Evolutionary conservation across 306 rosid genomes (phyloP), one percentile per base, ranked within the genome.

Genomic region (Gynostemma pentaphyllum): DNA sequence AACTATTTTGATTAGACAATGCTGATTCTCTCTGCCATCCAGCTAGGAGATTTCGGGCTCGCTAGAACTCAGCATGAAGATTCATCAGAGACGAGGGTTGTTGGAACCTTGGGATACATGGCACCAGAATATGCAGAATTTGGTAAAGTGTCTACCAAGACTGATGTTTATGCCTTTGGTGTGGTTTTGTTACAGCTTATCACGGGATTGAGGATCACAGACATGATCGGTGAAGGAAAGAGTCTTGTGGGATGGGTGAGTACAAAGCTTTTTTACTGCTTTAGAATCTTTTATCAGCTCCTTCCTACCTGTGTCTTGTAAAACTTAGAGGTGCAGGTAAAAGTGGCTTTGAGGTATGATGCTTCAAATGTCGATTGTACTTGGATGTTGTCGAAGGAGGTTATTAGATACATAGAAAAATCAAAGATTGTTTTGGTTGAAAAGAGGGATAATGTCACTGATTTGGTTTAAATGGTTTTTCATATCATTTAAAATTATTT

Each of bases 241-340:
- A 87, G 96, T 70, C 96, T 90, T 21, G 96, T 90, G 60, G 96
- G 87, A 68, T 90, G 97, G 97, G 97, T 87, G 81, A 75, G 72
- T 40, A 44, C 3, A 68, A 49, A 45, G 27, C 71, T 70, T 66
- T 42, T 57, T 32, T 32, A 32, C 37, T 60, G 13, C 65, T 60
- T 32, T 32, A 37, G 11, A 37, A 22, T 60, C 8, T 60, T 39
- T 37, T 60, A 39, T 59, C 12, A 2, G 29, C 46, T 59, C 64
- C 45, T 34, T n/a, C n/a, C n/a, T n/a, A n/a, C n/a, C n/a, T n/a
- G n/a, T n/a, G n/a, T n/a, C n/a, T n/a, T n/a, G n/a, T n/a, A n/a
- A n/a, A n/a, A n/a, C n/a, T n/a, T n/a, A n/a, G n/a, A n/a, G n/a
- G n/a, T n/a, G n/a, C n/a, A n/a, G n/a, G n/a, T n/a, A n/a, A n/a